A percentile compares a stretch with the other conserved stretches of the same genome.
These are phyloP conservation scores for Phaseolus coccineus DNA, from an alignment of 331 rosid species.

Conservation along the genomic window DNA sequence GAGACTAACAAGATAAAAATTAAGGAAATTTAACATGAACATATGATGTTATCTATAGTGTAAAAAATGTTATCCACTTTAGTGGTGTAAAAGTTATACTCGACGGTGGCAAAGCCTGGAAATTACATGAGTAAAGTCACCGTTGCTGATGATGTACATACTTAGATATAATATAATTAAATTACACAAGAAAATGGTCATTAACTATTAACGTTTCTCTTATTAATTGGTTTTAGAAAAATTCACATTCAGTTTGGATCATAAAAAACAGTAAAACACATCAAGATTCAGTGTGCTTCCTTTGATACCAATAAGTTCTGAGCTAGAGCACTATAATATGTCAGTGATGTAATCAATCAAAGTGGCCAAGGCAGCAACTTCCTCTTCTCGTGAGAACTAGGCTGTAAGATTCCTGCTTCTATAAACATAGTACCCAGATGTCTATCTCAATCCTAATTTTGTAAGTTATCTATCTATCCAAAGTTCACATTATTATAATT, in stretches of 20 bases:
- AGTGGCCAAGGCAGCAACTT: conserved; percentile 6
- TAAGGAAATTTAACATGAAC: conserved; percentile 4
- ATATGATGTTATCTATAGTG: conserved; percentile 25
- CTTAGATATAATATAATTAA: background rate
- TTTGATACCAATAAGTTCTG: background rate
- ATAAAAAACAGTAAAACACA: conserved; percentile 29
- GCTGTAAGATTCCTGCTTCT: background rate
- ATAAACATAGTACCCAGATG: background rate
- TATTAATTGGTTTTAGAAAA: conserved; percentile 7
- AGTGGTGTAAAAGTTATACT: conserved; percentile 81
- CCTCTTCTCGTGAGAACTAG: conserved; percentile 4
- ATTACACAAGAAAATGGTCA: conserved; percentile 23
- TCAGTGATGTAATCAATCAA: background rate
- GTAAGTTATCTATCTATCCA: conserved; percentile 3
- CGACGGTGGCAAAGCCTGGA: conserved; percentile 90
- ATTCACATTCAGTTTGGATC: background rate
- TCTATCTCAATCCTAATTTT: background rate
- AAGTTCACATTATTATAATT: background rate
- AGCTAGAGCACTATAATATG: background rate
- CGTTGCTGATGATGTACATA: conserved; percentile 18
- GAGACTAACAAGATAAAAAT: conserved; percentile 12
- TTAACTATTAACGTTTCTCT: background rate
- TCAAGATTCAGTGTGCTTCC: conserved; percentile 14
- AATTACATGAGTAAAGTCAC: conserved; percentile 44
- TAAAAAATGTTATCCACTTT: conserved; percentile 71